Base-by-base conservation (phyloP, 176 grass and related monocot genomes). In the Themeda triandra region DNA sequence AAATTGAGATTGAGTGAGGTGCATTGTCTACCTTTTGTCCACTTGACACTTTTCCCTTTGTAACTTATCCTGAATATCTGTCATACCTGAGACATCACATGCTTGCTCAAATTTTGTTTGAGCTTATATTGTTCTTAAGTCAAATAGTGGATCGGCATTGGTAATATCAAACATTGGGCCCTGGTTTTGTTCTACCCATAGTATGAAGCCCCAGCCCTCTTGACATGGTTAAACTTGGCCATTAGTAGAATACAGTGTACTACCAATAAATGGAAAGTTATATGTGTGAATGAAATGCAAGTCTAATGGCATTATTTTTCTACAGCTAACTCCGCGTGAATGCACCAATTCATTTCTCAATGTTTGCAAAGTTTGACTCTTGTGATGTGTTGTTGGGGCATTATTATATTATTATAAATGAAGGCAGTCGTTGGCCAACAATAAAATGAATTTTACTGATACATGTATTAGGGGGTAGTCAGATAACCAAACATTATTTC, bases 1-100 rank as follows among this genome's bases (percentile, higher is more conserved):
- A 92, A 87, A 94, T 99, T 72, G 90, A 95, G 86, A 99, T 99
- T 44, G 96, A 96, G 65, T 99, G 82, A 94, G 84, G 87, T 87
- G 70, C 66, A 63, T 85, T 76, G 33, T 59, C 69, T 60, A 56
- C 39, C 62, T 53, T 76, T 89, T 58, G 19, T 10, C 1, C 49
- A 15, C 25, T 69, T 64, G 59, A 85, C 45, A 66, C 13, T 35
- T 76, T 60, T 73, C 82, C 67, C 44, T 41, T 83, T 83, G 77
- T 66, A 60, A 66, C 37, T 78, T 86, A 19, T 83, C 67, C 35
- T 25, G 29, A 49, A 74, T 83, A 53, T 69, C 45, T 87, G 75
- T 54, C 80, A 70, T 69, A 75, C 62, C 49, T 69, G 13, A 79
- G 29, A 36, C 56, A 30, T 67, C 33, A 74, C 45, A 58, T 60